Base-by-base conservation (phyloP, 2,329 filamentous ascomycete species). In the Monosporascus sp. region DNA sequence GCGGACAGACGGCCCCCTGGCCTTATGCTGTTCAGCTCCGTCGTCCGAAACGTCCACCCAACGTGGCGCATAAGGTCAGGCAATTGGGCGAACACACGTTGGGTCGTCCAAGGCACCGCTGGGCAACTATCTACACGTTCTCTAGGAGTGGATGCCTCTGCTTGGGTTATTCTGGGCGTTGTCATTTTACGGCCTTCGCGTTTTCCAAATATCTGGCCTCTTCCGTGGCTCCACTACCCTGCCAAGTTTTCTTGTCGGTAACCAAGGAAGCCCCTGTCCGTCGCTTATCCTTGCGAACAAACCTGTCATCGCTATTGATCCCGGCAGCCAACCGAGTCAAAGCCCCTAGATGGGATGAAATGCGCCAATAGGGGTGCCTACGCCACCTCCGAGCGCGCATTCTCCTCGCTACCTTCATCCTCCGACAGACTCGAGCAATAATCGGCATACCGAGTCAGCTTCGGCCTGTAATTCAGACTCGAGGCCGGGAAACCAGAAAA, bases 271-370 rank as follows among this genome's bases (percentile, higher is more conserved):
- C 54, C 37, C 51, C 49, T 51, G 48, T 59, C 57, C 61, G 57
- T 57, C 63, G 54, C 56, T 45, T 48, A 65, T 57, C 64, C 65
- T 58, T 66, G 63, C 58, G 22, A 17, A 45, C 50, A 55, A 55
- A 58, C 62, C 60, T 61, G 59, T 58, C 59, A 55, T 40, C 49
- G 37, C 48, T 60, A 57, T 37, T 55, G 60, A 64, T 65, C 63
- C 63, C 64, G 63, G 59, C 53, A 52, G 49, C 55, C 55, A 60
- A 58, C 47, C 52, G 57, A 53, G 61, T 63, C 58, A 61, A 59
- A 58, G 60, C 58, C 58, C 51, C 38, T 55, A 54, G 57, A 60
- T 63, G 59, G 56, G 59, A 56, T 51, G 58, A 60, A 57, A 57
- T 55, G 43, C 22, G 31, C 37, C 26, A 51, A 9, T 19, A 20